Base-by-base conservation (phyloP, 176 grass and related monocot species). In the Otatea glauca region DNA sequence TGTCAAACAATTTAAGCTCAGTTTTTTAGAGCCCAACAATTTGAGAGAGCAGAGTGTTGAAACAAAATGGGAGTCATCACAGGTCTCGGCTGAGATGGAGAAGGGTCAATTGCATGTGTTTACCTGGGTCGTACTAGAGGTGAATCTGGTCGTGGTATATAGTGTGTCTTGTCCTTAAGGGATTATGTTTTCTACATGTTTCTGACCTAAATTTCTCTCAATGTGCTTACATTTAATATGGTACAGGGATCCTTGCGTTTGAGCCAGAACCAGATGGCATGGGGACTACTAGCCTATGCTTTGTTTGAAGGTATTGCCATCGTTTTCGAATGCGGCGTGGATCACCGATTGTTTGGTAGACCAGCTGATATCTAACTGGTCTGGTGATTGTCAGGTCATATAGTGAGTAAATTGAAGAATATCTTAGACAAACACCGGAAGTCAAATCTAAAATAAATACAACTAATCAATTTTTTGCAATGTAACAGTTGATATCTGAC, bases 191-290 rank as follows among this genome's bases (percentile, higher is more conserved):
- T 81, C 55, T 35, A 64, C 32, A 71, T 82, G 16, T 81, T 85
- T 85, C 32, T 81, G n/a, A 68, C 9, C 53, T 81, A 76, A 51
- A 32, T 63, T 76, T 83, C 23, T 59, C 12, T 20, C 75, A 85
- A 60, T 85, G 18, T 38, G 77, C 29, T 85, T 42, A 21, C 43
- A 76, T 76, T 65, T 69, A 23, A 37, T 68, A 85, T 70, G 37
- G 60, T 81, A 69, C 72, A 82, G 72, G 16, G 45, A 77, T 4
- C 17, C 44, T 25, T 86, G 66, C 51, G 9, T 68, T 70, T 15
- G 43, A 41, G 8, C 69, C 62, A 62, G 51, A 81, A 81, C 41
- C 43, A 43, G 51, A 61, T 53, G 29, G 29, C 29, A 29, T 1
- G 42, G 78, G 48, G 45, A 48, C 64, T 25, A n/a, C 21, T n/a